Base-by-base conservation (phyloP, 2,329 filamentous ascomycete genomes). In the Mycocentrospora acerina region DNA sequence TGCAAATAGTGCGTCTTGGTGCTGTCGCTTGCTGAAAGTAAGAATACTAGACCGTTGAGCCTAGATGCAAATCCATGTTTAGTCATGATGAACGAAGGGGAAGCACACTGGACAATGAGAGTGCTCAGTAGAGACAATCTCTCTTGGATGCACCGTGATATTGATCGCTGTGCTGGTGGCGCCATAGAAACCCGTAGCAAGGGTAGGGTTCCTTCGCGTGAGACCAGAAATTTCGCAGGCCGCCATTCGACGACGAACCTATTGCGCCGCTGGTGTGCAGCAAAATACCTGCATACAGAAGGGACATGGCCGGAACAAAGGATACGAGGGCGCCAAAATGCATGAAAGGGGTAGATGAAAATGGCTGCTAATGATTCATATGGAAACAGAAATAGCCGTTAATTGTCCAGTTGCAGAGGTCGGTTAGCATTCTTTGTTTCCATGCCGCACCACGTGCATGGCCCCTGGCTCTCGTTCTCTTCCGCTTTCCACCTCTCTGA, bases 171-270 rank as follows among this genome's bases (percentile, higher is more conserved):
- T 59, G 59, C 57, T 53, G 51, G 48, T 40, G 40, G 40, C 49
- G 49, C 40, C 46, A 45, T 40, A 36, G 50, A 47, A 48, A 50
- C 42, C 46, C 44, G 48, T 46, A 35, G 40, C 60, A 38, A 48
- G 60, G 62, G 46, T 53, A 24, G 33, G 18, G 38, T 46, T 64
- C 60, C 60, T 62, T 58, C 53, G 57, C 48, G 51, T 48, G 52
- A 46, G 41, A 40, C 44, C 34, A 44, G 27, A 45, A 47, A 47
- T 55, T 45, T 48, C 36, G 31, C 42, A 43, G 37, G 45, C 51
- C 55, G 51, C 41, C 58, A 60, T 61, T 44, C 52, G 52, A 46
- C 42, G 34, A 44, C 30, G 45, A 37, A 39, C 30, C 36, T 37
- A 42, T 35, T 39, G 57, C 47, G 56, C 58, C 58, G 48, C 48